Base-by-base conservation (phyloP, 371 early-diverging fungal genomes). In the Coemansia sp. region DNA sequence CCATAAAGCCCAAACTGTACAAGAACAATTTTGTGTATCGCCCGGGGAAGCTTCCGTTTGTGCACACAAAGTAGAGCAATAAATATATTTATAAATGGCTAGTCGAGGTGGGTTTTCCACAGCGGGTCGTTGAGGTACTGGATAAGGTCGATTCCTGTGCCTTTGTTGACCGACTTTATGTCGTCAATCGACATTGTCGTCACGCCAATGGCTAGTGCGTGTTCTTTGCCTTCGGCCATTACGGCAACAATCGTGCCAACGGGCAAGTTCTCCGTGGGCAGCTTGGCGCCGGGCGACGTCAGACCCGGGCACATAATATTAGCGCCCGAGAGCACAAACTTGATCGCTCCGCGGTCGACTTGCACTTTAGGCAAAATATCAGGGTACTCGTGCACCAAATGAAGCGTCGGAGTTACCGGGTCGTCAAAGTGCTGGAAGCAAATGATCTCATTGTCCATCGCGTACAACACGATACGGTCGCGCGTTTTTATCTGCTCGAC, bases 221-320 rank as follows among this genome's bases (percentile, higher is more conserved):
- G 86, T 76, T 97, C 90, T 80, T 98, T 98, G 48, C 97, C 99
- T 80, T 98, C 97, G 4, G 97, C 97, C 80, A 89, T 88, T 42
- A 98, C 89, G 2, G 95, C 94, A 2, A 96, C 99, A n/a, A 92
- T 82, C 0, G 90, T 68, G 11, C 84, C 90, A 39, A 79, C 86
- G 7, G 91, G 91, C 31, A 95, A 80, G 54, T 85, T 85, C 27
- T 80, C 84, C 7, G 78, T 80, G 45, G 91, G 90, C 85, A 98
- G 85, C 58, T 86, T 79, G 5, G 94, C 98, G 4, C 97, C 98
- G 37, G 88, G 87, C 16, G 93, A 94, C 24, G 98, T 97, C 76
- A 97, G 82, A 39, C 99, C 98, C 11, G 97, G 98, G 71, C 98
- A 97, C 99, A 98, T 98, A 71, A 98, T 95, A 74, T 95, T 91